A percentile compares a stretch with the other conserved stretches of the same genome.
phyloP scores from a whole-genome alignment of 78 protist genomes.

The Dictyostelium brefeldianum region DNA sequence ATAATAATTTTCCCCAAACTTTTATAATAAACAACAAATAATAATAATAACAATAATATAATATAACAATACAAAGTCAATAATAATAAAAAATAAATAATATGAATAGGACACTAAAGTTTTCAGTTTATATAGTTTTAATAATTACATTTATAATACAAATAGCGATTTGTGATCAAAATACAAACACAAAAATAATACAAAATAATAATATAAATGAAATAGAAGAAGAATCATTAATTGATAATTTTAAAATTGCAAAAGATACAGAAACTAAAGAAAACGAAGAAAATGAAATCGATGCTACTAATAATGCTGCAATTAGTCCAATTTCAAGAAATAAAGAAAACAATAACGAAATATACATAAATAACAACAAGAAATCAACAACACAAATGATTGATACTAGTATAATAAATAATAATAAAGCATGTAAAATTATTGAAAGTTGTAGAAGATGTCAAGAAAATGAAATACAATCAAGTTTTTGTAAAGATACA shows the following conservation, averaged over 20 bases:
- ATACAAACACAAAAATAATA: background rate
- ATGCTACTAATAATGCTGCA: background rate
- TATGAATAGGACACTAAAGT: too few relatives aligned
- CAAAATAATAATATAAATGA: background rate
- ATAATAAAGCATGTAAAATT: background rate
- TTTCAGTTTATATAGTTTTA: background rate
- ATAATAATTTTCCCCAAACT: too few relatives aligned
- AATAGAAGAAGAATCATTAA: background rate
- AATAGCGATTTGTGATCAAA: background rate
- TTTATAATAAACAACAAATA: too few relatives aligned
- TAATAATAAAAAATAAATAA: too few relatives aligned
- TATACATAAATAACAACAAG: too few relatives aligned
- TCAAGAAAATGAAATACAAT: background rate
- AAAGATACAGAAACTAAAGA: background rate
- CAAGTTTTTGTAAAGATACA: background rate
- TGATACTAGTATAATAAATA: too few relatives aligned
- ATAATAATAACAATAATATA: too few relatives aligned
- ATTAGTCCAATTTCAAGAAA: too few relatives aligned
- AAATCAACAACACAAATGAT: too few relatives aligned
- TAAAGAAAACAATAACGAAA: too few relatives aligned
- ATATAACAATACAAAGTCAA: too few relatives aligned
- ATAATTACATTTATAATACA: constrained; percentile 1
- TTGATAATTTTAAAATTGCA: constrained; percentile 5
- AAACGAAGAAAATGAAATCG: background rate
- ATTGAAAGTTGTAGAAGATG: background rate